A percentile compares a stretch with the other conserved stretches of the same genome.
These are phyloP conservation scores for Chaetomiaceae sp. DNA, from an alignment of 2,329 filamentous ascomycete species.

Conservation along the genomic window DNA sequence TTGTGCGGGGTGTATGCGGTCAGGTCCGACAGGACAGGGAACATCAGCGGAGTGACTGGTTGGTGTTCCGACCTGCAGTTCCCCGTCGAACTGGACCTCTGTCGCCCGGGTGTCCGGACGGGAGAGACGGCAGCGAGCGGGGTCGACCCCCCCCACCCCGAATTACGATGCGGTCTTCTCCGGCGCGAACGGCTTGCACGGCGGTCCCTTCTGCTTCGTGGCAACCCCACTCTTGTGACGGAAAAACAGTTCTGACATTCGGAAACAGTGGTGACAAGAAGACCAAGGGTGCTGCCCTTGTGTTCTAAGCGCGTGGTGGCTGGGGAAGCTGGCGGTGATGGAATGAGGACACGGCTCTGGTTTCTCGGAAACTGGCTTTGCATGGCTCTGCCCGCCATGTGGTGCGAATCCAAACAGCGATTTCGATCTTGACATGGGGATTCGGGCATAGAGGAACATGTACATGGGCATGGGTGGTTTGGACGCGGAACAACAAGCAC, in stretches of 20 bases:
- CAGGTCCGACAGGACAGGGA: too few species aligned
- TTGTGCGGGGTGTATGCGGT: too few species aligned
- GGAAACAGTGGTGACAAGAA: slow-evolving; percentile 95
- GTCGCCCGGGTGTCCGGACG: background rate
- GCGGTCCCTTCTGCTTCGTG: slow-evolving; percentile 11
- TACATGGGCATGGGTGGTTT: slow-evolving; percentile 27
- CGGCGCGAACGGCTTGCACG: background rate
- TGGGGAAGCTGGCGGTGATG: slow-evolving; percentile 19
- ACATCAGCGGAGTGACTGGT: background rate
- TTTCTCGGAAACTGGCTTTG: slow-evolving; percentile 22
- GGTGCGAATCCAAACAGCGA: slow-evolving; percentile 19
- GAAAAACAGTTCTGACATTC: slow-evolving; percentile 37
- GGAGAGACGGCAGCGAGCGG: background rate
- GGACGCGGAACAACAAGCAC: slow-evolving; percentile 25
- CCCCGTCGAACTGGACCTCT: background rate
- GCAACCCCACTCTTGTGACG: background rate
- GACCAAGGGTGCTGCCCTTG: slow-evolving; percentile 99
- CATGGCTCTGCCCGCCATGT: slow-evolving; percentile 23
- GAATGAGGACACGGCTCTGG: slow-evolving; percentile 20
- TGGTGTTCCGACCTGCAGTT: too few species aligned
- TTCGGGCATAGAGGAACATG: slow-evolving; percentile 24
- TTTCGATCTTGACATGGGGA: slow-evolving; percentile 24
- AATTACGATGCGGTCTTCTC: background rate
- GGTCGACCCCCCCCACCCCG: background rate
- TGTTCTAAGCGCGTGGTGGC: slow-evolving; percentile 70